phyloP scores from a whole-genome alignment of 345 rosid genomes.

The Acer campestre region DNA sequence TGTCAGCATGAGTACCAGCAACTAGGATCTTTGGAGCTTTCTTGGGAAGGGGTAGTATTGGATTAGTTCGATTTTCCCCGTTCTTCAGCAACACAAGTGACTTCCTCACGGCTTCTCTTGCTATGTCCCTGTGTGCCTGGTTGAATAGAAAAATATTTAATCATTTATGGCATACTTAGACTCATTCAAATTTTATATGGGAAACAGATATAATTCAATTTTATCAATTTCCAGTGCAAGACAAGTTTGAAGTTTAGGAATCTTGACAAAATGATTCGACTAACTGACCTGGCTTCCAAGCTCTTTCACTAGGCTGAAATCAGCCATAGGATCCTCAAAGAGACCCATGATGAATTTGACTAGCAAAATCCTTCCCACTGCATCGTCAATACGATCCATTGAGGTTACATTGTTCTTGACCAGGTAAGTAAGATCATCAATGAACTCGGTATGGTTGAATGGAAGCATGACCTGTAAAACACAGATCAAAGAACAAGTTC shows the following conservation, averaged over 20 bases:
- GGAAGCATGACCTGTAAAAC: slow-evolving; percentile 89
- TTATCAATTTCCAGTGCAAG: neutral
- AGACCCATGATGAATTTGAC: slow-evolving; percentile 92
- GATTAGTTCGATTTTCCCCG: slow-evolving; percentile 57
- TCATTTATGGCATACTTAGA: slow-evolving; percentile 9
- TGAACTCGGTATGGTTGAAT: slow-evolving; percentile 66
- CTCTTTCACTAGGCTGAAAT: slow-evolving; percentile 65
- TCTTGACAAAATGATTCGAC: neutral
- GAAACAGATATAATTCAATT: neutral
- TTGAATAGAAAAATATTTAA: slow-evolving; percentile 16
- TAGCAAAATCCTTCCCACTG: slow-evolving; percentile 73
- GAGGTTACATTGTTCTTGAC: slow-evolving; percentile 64
- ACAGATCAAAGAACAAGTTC: slow-evolving; percentile 4
- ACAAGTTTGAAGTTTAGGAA: slow-evolving; percentile 1
- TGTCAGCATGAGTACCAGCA: slow-evolving; percentile 89
- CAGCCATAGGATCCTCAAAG: slow-evolving; percentile 91
- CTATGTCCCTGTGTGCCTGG: slow-evolving; percentile 89
- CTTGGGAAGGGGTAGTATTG: slow-evolving; percentile 82
- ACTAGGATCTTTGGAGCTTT: slow-evolving; percentile 76
- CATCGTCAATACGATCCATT: slow-evolving; percentile 88
- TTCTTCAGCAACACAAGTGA: slow-evolving; percentile 93
- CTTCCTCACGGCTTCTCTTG: slow-evolving; percentile 96
- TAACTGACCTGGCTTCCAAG: slow-evolving; percentile 81
- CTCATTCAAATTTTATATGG: neutral
- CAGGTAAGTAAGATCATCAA: slow-evolving; percentile 61